Evolutionary conservation across 805 yeast genomes (phyloP), one percentile per base, ranked within the genome.

Genomic region (Hyphopichia homilentoma): DNA sequence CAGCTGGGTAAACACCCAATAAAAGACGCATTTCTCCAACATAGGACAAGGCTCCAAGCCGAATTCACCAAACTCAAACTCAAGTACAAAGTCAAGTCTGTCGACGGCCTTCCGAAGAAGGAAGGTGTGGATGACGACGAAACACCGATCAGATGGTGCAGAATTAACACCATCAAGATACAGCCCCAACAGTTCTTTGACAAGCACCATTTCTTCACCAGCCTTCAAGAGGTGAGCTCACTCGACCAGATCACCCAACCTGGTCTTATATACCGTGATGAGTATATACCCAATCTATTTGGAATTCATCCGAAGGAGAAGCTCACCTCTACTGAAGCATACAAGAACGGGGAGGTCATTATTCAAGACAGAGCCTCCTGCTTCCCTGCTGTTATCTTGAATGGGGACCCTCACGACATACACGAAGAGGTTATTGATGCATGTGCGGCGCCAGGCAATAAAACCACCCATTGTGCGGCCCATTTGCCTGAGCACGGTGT

Each of bases 381-480:
- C 55, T 88, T 93, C 52, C 99, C 99, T 0, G 96, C 94, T 0
- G 78, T 77, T 39, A 88, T 93, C 17, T 59, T 93, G 29, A 68
- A 75, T 40, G 38, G 45, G 24, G 62, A 59, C 33, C 85, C 90
- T 1, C 34, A 53, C 1, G 66, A 75, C 4, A 31, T 33, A 2
- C 82, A 80, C 27, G 81, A 74, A 37, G 58, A 68, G 16, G 77
- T 88, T 7, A 84, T 93, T 27, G 99, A 93, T 60, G 83, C 96
- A 1, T 89, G 97, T 61, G 89, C 97, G 2, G 98, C 99, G 0
- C 99, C 99, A 4, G 99, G 99, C 4, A 93, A 93, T 58, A 94
- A 93, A 55, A 93, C 99, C 0, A 86, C 97, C 0, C 97, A 90
- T 59, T 62, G 82, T 15, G 96, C 96, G 0, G 77, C 93, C 0